A percentile compares a stretch with the other conserved stretches of the same genome.
Conservation (phyloP, 2,329 filamentous ascomycete genomes). For the Massarina eburnea region DNA sequence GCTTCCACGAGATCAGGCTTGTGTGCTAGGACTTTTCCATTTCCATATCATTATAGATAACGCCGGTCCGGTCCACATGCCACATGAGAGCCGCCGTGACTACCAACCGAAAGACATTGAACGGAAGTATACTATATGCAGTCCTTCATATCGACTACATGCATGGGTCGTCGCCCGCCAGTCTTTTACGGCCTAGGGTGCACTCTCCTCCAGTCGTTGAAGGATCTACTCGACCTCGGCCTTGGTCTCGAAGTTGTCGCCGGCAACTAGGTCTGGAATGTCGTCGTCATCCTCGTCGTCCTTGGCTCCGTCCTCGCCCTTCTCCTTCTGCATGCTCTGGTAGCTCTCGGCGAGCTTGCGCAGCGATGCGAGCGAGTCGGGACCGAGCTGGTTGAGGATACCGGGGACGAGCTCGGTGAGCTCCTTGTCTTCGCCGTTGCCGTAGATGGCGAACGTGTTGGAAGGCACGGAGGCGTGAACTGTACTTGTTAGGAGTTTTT, state of each 20-base stretch:
- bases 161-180: conserved; percentile 15
- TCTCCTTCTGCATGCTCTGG: conserved; percentile 97
- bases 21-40: conserved; percentile 38
- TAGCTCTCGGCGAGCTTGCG: conserved; percentile 99
- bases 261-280: conserved; percentile 94
- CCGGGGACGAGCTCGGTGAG: conserved; percentile 98
- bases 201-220: conserved; percentile 7
- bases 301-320: conserved; percentile 73
- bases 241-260: conserved; percentile 96
- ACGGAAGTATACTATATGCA: conserved; percentile 14
- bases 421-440: conserved; percentile 98
- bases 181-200: conserved; percentile 17
- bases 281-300: conserved; percentile 70
- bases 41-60: conserved; percentile 39
- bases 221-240: conserved; percentile 73
- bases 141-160: conserved; percentile 26
- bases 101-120: conserved; percentile 23
- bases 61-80: conserved; percentile 37
- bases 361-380: conserved; percentile 94
- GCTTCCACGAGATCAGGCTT: no score
- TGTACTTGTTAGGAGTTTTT: conserved; percentile 42
- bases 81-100: conserved; percentile 30
- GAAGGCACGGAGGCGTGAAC: conserved; percentile 95
- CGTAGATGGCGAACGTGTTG: conserved; percentile 99
- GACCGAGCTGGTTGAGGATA: conserved; percentile 99